These are phyloP conservation scores for Kodamaea leandrae DNA, from an alignment of 805 yeast species.

Conservation along the genomic window DNA sequence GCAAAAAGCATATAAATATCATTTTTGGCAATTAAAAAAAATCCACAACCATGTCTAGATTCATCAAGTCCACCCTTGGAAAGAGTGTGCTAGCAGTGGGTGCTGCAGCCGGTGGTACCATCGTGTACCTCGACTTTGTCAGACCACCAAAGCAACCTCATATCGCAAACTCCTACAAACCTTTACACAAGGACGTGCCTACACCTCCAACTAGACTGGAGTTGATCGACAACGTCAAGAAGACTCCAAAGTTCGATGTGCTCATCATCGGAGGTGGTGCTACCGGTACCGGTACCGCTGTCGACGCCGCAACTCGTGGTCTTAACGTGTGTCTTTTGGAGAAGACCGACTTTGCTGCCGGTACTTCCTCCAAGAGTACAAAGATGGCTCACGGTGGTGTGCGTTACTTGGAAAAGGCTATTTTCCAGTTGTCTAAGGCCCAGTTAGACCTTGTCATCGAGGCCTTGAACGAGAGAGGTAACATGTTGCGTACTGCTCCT, in stretches of 20 bases:
- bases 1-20: slow-evolving; percentile 1
- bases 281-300: slow-evolving; percentile 88
- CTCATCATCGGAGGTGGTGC: slow-evolving; percentile 95
- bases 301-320: slow-evolving; percentile 90
- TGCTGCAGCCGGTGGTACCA: slow-evolving; percentile 34
- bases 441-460: slow-evolving; percentile 87
- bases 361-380: slow-evolving; percentile 91
- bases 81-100: slow-evolving; percentile 32
- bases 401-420: slow-evolving; percentile 90
- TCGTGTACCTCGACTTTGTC: slow-evolving; percentile 41
- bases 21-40: not conserved
- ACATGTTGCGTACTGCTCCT: slow-evolving; percentile 87
- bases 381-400: slow-evolving; percentile 99
- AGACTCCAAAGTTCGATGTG: slow-evolving; percentile 63
- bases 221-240: slow-evolving; percentile 44
- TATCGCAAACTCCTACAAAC: slow-evolving; percentile 32
- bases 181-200: slow-evolving; percentile 44
- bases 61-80: slow-evolving; percentile 15
- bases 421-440: slow-evolving; percentile 85
- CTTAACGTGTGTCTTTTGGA: slow-evolving; percentile 84
- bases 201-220: slow-evolving; percentile 58
- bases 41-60: slow-evolving; percentile 6
- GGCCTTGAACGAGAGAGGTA: slow-evolving; percentile 83
- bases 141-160: slow-evolving; percentile 30
- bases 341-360: slow-evolving; percentile 85